Evolutionary conservation across 1,139 yeast genomes (phyloP), one percentile per base, ranked within the genome.

Genomic region (Hansenula sp.): DNA sequence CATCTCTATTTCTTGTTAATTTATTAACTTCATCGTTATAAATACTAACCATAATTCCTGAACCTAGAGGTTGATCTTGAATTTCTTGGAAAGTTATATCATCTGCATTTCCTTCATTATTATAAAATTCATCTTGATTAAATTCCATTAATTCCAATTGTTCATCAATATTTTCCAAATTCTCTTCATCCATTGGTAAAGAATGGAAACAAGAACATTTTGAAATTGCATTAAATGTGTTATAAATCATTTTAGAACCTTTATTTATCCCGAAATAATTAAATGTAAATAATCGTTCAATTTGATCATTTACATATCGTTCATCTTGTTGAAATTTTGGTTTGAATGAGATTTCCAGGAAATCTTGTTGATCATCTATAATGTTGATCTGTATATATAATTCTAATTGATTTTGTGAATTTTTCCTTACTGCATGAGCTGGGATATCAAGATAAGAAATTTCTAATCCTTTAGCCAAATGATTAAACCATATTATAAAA

Each of bases 201-300:
- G 16, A 28, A 28, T 51, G 50, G 5, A 51, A 44, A 5, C 51
- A 46, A 0, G 50, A 49, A 36, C 62, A 59, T 36, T 47, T 50
- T 3, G 51, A 33, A 11, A 59, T 41, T 4, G 60, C 58, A 27
- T 48, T 41, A 38, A 52, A 60, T 2, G 61, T 50, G 45, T 59
- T 61, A 17, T 48, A 51, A 4, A 67, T 66, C 60, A 68, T 51
- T 24, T 61, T 62, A 40, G 66, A 65, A 4, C 71, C 71, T 43
- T 65, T 57, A 45, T 67, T 66, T 15, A 61, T 51, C 1, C 72
- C 72, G 53, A 67, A 67, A 46, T 59, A 57, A n/a, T 56, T 58
- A 47, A 61, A 65, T 1, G 67, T 65, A 50, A 68, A 68, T 16
- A 68, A 50, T 4, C 53, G 53, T 39, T 68, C 72, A 5, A 63